Evolutionary conservation across 352 stramenopile species (phyloP), one percentile per base, ranked within the genome.

Genomic region (Pythium vanterpoolii): DNA sequence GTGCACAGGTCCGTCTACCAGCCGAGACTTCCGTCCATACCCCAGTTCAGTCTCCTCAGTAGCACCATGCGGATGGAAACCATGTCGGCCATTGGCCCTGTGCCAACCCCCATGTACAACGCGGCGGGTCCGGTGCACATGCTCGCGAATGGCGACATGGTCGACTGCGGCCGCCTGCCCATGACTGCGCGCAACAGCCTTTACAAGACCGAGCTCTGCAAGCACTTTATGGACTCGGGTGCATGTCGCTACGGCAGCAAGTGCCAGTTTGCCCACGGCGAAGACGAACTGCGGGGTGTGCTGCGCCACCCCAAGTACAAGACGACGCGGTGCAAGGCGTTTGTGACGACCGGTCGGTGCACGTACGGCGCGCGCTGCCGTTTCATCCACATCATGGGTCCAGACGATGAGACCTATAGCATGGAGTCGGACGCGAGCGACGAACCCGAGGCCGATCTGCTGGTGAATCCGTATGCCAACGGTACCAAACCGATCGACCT

Each of bases 121-220:
- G 53, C 21, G 9, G 38, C 46, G 3, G 61, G 39, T 10, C 39
- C 75, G 14, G 86, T 95, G 67, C 80, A 93, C 59, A 76, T 95
- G 57, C 76, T 95, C 6, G 83, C 85, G 11, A 95, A 95, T 63
- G 85, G 85, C 19, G 85, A 95, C 54, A 95, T 95, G 45, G 67
- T 95, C 16, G 85, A 95, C 69, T 95, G 85, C 48, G 79, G 72
- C 3, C 80, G 79, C 1, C 64, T 95, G 36, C 83, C 85, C 13
- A 81, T 80, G 67, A 90, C 77, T 0, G 85, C 85, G 21, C 80
- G 85, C 64, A 91, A 96, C 72, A 92, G 89, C 38, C 65, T 96
- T 2, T 96, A 96, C 82, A 96, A 96, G 78, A 96, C 88, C 8
- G 88, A 96, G 73, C 73, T 96, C 6, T 96, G 88, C 73, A 93